phyloP scores from a whole-genome alignment of 345 rosid species.

The Hypericum perforatum region DNA sequence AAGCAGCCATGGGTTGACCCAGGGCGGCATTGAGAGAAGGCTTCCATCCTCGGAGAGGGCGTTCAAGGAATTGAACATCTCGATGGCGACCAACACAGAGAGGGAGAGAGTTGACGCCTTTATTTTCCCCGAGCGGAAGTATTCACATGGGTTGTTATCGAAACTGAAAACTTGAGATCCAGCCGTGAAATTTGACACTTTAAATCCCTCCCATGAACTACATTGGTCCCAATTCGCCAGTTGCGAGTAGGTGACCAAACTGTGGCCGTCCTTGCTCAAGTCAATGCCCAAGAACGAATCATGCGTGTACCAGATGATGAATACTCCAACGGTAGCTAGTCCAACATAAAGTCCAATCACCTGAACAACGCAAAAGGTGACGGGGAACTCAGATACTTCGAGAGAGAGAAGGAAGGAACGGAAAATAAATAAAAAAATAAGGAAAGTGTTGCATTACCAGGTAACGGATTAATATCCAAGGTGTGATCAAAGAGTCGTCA shows the following conservation, averaged over 20 bases:
- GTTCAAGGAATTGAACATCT: constrained; percentile 94
- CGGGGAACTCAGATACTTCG: neutral
- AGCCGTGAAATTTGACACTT: constrained; percentile 64
- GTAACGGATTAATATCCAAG: constrained; percentile 99
- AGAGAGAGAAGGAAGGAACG: constrained; percentile 1
- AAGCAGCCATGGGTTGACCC: constrained; percentile 87
- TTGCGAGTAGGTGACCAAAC: constrained; percentile 69
- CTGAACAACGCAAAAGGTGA: constrained; percentile 19
- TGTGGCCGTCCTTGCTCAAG: constrained; percentile 88
- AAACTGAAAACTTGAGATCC: constrained; percentile 47
- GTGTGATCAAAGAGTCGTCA: constrained; percentile 75
- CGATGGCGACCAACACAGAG: constrained; percentile 83
- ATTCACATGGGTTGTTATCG: constrained; percentile 65
- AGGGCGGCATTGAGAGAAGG: constrained; percentile 84
- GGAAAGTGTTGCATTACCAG: constrained; percentile 33
- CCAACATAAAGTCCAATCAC: constrained; percentile 95
- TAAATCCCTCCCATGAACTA: constrained; percentile 59
- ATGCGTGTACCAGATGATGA: constrained; percentile 90
- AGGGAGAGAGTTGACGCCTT: constrained; percentile 89
- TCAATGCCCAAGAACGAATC: constrained; percentile 65
- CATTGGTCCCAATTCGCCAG: constrained; percentile 82
- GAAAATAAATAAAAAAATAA: neutral
- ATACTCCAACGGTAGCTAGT: constrained; percentile 81
- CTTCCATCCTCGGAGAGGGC: constrained; percentile 91
- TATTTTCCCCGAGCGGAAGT: constrained; percentile 72